Conservation (phyloP, 495 filamentous ascomycete species). For the Cercophora scortea region DNA sequence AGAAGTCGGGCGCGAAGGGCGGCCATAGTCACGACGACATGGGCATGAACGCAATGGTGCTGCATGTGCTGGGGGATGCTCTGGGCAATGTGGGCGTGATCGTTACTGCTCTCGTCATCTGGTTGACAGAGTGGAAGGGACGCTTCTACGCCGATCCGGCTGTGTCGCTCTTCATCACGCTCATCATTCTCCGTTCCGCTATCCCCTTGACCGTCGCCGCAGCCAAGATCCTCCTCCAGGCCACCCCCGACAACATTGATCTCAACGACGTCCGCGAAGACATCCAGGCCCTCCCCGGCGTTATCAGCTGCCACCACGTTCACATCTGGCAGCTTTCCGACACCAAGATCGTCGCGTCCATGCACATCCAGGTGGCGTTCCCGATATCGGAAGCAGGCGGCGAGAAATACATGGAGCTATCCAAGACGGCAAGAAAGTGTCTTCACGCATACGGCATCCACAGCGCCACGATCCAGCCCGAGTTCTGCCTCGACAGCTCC, state of each 20-base stretch:
- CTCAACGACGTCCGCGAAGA: slow-evolving; percentile 89
- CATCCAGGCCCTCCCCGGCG: slow-evolving; percentile 73
- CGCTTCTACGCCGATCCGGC: slow-evolving; percentile 78
- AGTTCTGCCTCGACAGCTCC: slow-evolving; percentile 63
- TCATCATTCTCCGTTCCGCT: slow-evolving; percentile 87
- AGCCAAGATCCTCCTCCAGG: slow-evolving; percentile 89
- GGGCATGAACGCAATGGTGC: slow-evolving; percentile 95
- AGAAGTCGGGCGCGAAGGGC: slow-evolving; percentile 53
- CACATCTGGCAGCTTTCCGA: slow-evolving; percentile 98
- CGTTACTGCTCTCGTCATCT: slow-evolving; percentile 83
- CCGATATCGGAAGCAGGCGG: slow-evolving; percentile 61
- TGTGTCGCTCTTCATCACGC: slow-evolving; percentile 91
- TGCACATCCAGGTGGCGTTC: slow-evolving; percentile 83
- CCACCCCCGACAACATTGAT: slow-evolving; percentile 77
- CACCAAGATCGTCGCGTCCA: slow-evolving; percentile 80
- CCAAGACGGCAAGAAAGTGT: slow-evolving; percentile 68
- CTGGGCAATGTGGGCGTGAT: slow-evolving; percentile 97
- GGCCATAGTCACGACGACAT: slow-evolving; percentile 78
- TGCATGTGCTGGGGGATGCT: slow-evolving; percentile 94
- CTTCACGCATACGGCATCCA: slow-evolving; percentile 95
- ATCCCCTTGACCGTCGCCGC: slow-evolving; percentile 90
- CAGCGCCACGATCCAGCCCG: slow-evolving; percentile 95
- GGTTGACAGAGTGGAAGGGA: slow-evolving; percentile 61
- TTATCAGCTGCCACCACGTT: slow-evolving; percentile 85
- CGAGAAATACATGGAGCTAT: slow-evolving; percentile 83